phyloP scores from a whole-genome alignment of 129 eudicot species.

The Rutidosis leptorrhynchoides region DNA sequence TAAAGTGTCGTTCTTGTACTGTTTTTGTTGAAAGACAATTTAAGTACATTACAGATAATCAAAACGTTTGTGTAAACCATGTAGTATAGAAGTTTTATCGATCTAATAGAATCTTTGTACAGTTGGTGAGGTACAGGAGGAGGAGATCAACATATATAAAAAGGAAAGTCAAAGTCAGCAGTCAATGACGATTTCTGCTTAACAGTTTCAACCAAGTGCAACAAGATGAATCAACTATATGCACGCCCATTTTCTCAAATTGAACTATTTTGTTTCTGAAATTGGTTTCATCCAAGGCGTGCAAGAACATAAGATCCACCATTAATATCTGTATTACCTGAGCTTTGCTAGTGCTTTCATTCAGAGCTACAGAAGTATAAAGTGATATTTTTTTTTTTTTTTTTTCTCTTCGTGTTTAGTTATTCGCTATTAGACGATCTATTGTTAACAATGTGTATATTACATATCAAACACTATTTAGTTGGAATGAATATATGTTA shows the following conservation, averaged over 20 bases:
- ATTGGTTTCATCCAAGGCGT: not conserved
- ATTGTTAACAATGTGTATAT: not conserved
- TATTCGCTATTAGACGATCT: not conserved
- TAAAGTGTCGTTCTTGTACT: not conserved
- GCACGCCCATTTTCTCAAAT: not conserved
- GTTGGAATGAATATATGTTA: not conserved
- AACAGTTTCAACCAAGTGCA: slow-evolving; percentile 8
- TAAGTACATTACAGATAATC: not conserved
- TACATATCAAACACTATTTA: not conserved
- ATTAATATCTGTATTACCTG: not conserved
- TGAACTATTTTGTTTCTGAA: not conserved
- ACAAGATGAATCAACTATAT: not conserved
- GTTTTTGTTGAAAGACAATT: not conserved
- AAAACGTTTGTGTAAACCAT: not conserved
- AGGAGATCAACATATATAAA: slow-evolving; percentile 19
- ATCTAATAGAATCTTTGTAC: not conserved
- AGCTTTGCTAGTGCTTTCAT: not conserved
- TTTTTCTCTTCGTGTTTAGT: not conserved
- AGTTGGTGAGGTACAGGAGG: slow-evolving; percentile 37
- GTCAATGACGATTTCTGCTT: slow-evolving; percentile 2
- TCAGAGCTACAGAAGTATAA: not conserved
- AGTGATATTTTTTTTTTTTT: not conserved
- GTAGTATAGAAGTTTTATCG: not conserved
- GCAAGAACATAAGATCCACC: not conserved
- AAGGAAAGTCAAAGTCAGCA: slow-evolving; percentile 21